These are phyloP conservation scores for Lactifluus rugatus DNA, from an alignment of 768 basidiomycete genomes.

Conservation along the genomic window DNA sequence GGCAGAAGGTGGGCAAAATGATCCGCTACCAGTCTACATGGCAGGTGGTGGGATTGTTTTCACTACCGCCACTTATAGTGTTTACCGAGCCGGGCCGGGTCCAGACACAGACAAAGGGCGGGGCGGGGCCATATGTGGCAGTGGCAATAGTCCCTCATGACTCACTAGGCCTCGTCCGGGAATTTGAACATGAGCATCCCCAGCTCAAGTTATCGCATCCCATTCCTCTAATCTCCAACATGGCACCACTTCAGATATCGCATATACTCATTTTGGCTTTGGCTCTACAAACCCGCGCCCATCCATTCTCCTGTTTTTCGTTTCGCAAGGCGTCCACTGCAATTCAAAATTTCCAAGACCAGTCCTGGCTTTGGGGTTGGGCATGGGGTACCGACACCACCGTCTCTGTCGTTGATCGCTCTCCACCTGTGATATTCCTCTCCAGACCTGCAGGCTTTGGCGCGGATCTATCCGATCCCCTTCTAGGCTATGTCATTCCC, in stretches of 20 bases:
- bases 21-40: too few relatives aligned
- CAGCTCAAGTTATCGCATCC: neutral
- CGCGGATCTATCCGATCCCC: constrained; percentile 48
- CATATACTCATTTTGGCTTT: constrained; percentile 6
- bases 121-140: too few relatives aligned
- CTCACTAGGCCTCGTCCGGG: too few relatives aligned
- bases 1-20: too few relatives aligned
- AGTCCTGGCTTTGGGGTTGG: constrained; percentile 32
- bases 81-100: too few relatives aligned
- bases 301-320: constrained; percentile 21
- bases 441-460: constrained; percentile 74
- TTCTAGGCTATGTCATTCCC: constrained; percentile 31
- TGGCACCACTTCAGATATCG: neutral
- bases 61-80: too few relatives aligned
- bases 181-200: too few relatives aligned
- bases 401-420: constrained; percentile 68
- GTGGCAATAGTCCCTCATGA: neutral
- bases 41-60: too few relatives aligned
- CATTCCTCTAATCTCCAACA: neutral
- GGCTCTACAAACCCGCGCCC: neutral
- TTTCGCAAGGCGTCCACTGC: constrained; percentile 22
- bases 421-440: constrained; percentile 58
- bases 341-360: constrained; percentile 22
- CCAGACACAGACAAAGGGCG: too few relatives aligned
- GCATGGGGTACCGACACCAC: constrained; percentile 33